These are phyloP conservation scores for Waltiozyma solani DNA, from an alignment of 1,139 yeast species.

Conservation along the genomic window DNA sequence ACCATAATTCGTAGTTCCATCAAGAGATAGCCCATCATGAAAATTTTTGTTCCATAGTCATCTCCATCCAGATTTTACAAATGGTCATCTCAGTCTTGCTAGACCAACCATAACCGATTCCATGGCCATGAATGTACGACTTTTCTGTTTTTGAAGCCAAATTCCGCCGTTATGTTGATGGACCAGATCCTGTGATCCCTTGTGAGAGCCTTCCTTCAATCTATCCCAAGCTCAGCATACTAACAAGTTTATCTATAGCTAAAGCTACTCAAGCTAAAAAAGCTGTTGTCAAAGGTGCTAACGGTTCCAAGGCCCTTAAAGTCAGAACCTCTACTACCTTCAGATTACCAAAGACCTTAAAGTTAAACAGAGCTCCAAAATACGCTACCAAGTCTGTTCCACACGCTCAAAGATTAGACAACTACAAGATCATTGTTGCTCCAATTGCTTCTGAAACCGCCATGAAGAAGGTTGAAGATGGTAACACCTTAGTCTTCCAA, in stretches of 20 bases:
- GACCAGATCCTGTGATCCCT: no score
- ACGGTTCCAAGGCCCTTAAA: conserved; percentile 83
- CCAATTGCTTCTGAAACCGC: conserved; percentile 99
- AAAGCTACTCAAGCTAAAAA: conserved; percentile 98
- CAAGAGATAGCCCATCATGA: no score
- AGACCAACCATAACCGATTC: no score
- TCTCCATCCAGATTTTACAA: no score
- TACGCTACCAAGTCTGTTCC: conserved; percentile 95
- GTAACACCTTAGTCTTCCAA: conserved; percentile 98
- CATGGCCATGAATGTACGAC: no score
- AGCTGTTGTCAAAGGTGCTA: conserved; percentile 97
- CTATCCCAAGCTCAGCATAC: conserved; percentile 10
- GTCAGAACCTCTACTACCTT: conserved; percentile 93
- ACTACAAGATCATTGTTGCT: conserved; percentile 87
- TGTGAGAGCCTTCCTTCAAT: neutral
- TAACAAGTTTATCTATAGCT: conserved; percentile 21
- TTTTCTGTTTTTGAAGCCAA: no score
- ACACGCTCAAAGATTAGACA: conserved; percentile 95
- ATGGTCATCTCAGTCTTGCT: no score
- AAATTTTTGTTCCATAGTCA: no score
- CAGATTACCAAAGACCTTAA: conserved; percentile 97
- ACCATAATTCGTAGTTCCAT: no score
- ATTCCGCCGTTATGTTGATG: no score
- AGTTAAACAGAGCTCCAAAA: conserved; percentile 89
- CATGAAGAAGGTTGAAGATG: conserved; percentile 98